Evolutionary conservation across 2,329 filamentous ascomycete genomes (phyloP).

Genomic region (Pseudogymnoascus sp.): DNA sequence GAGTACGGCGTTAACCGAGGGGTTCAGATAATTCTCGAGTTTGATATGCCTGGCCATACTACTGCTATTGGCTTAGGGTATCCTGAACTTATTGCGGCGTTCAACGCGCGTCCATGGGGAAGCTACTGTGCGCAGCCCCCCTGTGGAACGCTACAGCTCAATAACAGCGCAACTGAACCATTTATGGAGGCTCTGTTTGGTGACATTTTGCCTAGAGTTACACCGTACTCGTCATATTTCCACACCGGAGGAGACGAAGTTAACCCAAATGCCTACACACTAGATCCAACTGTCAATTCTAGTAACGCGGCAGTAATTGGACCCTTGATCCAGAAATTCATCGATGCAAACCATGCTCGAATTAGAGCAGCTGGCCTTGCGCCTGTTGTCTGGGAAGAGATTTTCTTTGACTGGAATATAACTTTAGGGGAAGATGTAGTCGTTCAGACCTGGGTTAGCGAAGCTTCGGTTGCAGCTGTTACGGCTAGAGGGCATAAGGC

Average conservation of each 20-base stretch:
- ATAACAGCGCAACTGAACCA: conserved; percentile 57
- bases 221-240: conserved; percentile 64
- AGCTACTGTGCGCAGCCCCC: conserved; percentile 56
- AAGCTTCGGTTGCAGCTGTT: conserved; percentile 50
- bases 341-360: conserved; percentile 60
- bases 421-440: conserved; percentile 63
- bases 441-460: conserved; percentile 70
- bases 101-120: conserved; percentile 47
- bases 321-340: conserved; percentile 70
- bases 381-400: conserved; percentile 84
- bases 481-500: conserved; percentile 59
- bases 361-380: conserved; percentile 56
- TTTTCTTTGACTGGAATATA: conserved; percentile 70
- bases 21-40: conserved; percentile 65
- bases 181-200: conserved; percentile 66
- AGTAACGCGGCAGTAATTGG: conserved; percentile 57
- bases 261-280: conserved; percentile 63
- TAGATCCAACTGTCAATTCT: conserved; percentile 65
- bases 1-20: conserved; percentile 61
- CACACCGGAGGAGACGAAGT: conserved; percentile 86
- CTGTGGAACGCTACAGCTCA: conserved; percentile 67
- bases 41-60: conserved; percentile 76
- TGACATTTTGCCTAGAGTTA: conserved; percentile 67
- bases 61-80: conserved; percentile 56
- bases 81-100: conserved; percentile 64